These are phyloP conservation scores for Beauveria sp. DNA, from an alignment of 2,329 filamentous ascomycete genomes.

Conservation along the genomic window DNA sequence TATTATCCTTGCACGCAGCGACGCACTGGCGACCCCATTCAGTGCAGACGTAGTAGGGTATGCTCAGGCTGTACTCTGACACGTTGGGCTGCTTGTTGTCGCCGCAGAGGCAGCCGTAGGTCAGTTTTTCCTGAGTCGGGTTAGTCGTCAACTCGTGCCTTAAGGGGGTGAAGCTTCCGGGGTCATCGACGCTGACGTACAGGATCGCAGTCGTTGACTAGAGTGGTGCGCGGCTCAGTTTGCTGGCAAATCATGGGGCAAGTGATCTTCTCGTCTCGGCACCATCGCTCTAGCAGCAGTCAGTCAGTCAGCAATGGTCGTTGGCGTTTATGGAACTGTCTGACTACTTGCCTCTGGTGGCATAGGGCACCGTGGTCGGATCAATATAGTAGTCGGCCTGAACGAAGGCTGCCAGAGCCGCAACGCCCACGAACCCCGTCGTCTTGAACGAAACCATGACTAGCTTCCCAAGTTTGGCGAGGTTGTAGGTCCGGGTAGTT, in stretches of 20 bases:
- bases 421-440: conserved; percentile 46
- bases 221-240: conserved; percentile 39
- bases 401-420: conserved; percentile 44
- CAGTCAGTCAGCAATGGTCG: conserved; percentile 16
- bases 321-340: conserved; percentile 6
- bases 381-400: conserved; percentile 55
- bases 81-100: conserved; percentile 61
- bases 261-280: conserved; percentile 49
- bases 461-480: background rate
- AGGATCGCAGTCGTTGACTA: conserved; percentile 60
- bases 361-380: conserved; percentile 49
- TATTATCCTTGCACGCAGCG: conserved; percentile 41
- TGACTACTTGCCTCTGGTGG: conserved; percentile 40
- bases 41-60: conserved; percentile 70
- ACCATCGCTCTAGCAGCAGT: conserved; percentile 52
- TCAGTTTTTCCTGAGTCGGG: conserved; percentile 43
- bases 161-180: background rate
- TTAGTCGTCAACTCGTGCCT: conserved; percentile 1
- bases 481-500: background rate
- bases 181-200: conserved; percentile 32
- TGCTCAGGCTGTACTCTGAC: conserved; percentile 67
- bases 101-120: conserved; percentile 66
- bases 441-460: conserved; percentile 50
- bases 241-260: conserved; percentile 71
- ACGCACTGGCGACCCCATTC: conserved; percentile 66